phyloP scores from a whole-genome alignment of 371 early-diverging fungal genomes.

The Mucor plumbeus region DNA sequence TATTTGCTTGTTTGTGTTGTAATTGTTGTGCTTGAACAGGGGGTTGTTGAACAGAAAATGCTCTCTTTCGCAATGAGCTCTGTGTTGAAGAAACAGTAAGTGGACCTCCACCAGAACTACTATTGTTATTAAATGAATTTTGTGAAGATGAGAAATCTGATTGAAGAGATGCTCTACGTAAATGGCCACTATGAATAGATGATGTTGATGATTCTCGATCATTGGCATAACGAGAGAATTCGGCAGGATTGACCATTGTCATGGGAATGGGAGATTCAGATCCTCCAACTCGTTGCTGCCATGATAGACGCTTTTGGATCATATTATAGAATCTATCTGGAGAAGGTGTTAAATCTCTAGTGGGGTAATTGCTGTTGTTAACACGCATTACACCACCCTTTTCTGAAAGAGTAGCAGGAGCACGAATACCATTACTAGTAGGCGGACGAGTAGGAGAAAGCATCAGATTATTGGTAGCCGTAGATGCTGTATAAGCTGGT shows the following conservation, averaged over 20 bases:
- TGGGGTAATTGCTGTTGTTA: conserved; percentile 18
- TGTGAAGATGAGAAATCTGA: conserved; percentile 52
- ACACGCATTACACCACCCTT: conserved; percentile 23
- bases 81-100: conserved; percentile 31
- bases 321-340: conserved; percentile 55
- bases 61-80: conserved; percentile 30
- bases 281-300: conserved; percentile 40
- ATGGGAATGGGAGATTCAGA: conserved; percentile 52
- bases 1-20: conserved; percentile 22
- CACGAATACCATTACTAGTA: conserved; percentile 18
- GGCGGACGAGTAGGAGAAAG: conserved; percentile 18
- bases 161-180: conserved; percentile 51
- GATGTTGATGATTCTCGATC: conserved; percentile 57
- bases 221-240: conserved; percentile 47
- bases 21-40: conserved; percentile 23
- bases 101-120: neutral
- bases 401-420: conserved; percentile 27
- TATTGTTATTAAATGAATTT: conserved; percentile 33
- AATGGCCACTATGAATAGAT: conserved; percentile 54
- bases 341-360: conserved; percentile 39
- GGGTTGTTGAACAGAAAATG: conserved; percentile 37
- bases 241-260: conserved; percentile 48
- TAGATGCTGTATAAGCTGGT: conserved; percentile 20
- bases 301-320: conserved; percentile 50
- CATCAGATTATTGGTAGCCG: conserved; percentile 12